Conservation (phyloP, 805 yeast species). For the Ascoidea asiatica region DNA sequence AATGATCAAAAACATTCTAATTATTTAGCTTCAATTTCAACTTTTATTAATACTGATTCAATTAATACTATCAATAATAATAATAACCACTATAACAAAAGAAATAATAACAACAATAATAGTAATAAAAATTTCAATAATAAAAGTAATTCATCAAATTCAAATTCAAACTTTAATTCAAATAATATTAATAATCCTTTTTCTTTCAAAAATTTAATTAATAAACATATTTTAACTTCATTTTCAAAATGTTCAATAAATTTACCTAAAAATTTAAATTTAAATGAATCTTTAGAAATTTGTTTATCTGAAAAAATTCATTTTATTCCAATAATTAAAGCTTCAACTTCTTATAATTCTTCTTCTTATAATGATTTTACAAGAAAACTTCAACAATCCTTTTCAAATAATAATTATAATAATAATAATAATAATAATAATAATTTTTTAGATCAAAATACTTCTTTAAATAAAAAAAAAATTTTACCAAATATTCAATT, state of each 20-base stretch:
- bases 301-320: constrained; percentile 29
- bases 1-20: constrained; percentile 17
- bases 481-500: constrained; percentile 17
- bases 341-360: constrained; percentile 4
- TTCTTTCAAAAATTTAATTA: too few species aligned
- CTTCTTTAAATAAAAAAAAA: background rate
- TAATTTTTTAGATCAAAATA: background rate
- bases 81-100: too few species aligned
- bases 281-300: constrained; percentile 7
- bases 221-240: constrained; percentile 8
- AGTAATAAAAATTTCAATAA: constrained; percentile 12
- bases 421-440: too few species aligned
- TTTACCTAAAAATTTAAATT: background rate
- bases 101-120: constrained; percentile 1
- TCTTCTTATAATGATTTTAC: background rate
- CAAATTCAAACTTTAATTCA: too few species aligned
- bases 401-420: too few species aligned
- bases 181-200: too few species aligned
- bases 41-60: constrained; percentile 1
- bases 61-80: constrained; percentile 13
- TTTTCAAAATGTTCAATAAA: background rate
- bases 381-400: background rate
- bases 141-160: constrained; percentile 14
- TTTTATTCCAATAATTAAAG: constrained; percentile 38
- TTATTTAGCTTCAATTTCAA: constrained; percentile 3